These are phyloP conservation scores for Barnettozyma californica DNA, from an alignment of 805 yeast genomes.

Conservation along the genomic window DNA sequence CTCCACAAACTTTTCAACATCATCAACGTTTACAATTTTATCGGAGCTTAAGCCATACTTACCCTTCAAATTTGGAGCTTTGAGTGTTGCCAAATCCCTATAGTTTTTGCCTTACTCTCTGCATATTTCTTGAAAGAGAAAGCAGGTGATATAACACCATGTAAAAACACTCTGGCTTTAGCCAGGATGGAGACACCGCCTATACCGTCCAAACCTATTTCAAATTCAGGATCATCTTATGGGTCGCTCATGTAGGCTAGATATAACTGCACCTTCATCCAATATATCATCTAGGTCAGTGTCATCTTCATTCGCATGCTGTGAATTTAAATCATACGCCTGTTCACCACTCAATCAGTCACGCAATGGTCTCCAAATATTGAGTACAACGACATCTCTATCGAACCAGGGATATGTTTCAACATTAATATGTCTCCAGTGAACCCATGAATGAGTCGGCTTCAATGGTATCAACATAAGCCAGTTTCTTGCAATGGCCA, in stretches of 20 bases:
- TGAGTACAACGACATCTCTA: constrained; percentile 90
- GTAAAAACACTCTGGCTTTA: constrained; percentile 78
- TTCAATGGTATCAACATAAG: constrained; percentile 75
- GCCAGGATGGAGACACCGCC: constrained; percentile 95
- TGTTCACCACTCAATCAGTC: constrained; percentile 83
- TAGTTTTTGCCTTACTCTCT: constrained; percentile 85
- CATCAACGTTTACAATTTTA: constrained; percentile 14
- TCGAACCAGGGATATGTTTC: constrained; percentile 85
- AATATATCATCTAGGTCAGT: constrained; percentile 66
- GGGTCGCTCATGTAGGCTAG: constrained; percentile 93
- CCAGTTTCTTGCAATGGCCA: constrained; percentile 98
- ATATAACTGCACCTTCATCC: constrained; percentile 92
- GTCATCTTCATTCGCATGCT: constrained; percentile 85
- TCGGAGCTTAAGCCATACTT: constrained; percentile 23
- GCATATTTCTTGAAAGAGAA: constrained; percentile 95
- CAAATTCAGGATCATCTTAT: constrained; percentile 89
- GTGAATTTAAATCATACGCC: constrained; percentile 78
- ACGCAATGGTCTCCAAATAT: constrained; percentile 86
- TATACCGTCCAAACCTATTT: constrained; percentile 91
- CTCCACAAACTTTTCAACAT: constrained; percentile 3
- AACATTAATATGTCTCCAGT: constrained; percentile 98
- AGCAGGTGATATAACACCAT: constrained; percentile 94
- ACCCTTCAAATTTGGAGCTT: constrained; percentile 15
- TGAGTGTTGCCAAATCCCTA: constrained; percentile 50
- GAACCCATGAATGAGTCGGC: constrained; percentile 93